A percentile compares a stretch with the other conserved stretches of the same genome.
Conservation (phyloP, 1,284 basidiomycete species). For the Fomitopsis pinicola region DNA sequence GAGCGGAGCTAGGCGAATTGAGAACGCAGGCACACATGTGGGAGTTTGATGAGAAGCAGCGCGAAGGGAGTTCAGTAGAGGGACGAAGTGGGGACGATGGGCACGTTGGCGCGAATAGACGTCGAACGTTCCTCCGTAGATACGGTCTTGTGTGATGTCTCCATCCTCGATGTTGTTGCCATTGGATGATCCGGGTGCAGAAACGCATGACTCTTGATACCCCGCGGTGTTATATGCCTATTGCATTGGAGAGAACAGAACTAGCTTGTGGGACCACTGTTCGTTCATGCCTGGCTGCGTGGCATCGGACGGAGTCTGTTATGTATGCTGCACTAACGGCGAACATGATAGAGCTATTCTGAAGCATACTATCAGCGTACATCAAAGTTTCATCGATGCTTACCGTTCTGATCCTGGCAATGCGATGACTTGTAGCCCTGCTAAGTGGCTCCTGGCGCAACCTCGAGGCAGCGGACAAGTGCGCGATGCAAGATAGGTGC, state of each 20-base stretch:
- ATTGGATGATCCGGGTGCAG: not conserved
- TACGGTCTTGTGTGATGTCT: no score
- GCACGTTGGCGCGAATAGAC: not conserved
- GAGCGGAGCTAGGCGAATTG: not conserved
- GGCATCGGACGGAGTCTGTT: not conserved
- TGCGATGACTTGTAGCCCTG: not conserved
- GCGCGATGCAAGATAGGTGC: not conserved
- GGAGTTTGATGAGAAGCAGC: not conserved
- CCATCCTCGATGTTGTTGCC: not conserved
- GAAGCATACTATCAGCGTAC: not conserved
- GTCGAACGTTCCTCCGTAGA: not conserved
- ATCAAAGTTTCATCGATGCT: constrained; percentile 1
- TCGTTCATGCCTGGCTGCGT: not conserved
- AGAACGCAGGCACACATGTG: not conserved
- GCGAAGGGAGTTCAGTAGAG: not conserved
- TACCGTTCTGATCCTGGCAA: constrained; percentile 1
- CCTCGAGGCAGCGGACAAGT: constrained; percentile 2
- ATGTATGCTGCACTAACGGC: not conserved
- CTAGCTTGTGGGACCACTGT: not conserved
- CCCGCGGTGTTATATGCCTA: not conserved
- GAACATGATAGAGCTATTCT: not conserved
- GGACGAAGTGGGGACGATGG: not conserved
- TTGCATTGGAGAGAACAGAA: not conserved
- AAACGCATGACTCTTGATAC: not conserved
- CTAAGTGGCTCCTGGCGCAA: not conserved